Evolutionary conservation across 805 yeast species (phyloP), one percentile per base, ranked within the genome.

Genomic region (Ascoidea asiatica): DNA sequence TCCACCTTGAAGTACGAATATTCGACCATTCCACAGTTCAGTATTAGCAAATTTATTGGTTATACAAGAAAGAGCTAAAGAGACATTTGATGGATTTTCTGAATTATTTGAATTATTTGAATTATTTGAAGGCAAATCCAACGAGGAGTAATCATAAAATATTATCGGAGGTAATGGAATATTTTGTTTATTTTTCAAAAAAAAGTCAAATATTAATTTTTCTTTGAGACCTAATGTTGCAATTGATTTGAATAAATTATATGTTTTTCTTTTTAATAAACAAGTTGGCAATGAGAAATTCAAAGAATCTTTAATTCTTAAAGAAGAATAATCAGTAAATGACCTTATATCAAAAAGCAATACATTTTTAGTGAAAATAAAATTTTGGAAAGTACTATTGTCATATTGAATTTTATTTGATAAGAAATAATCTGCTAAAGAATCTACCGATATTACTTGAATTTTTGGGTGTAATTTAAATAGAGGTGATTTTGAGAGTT

Each of bases 261-360:
- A 89, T 44, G 79, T 81, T 29, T 77, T 66, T 50, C 97, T 72
- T 57, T 79, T 83, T 50, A 89, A 64, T 38, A 89, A 66, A 0
- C 97, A 89, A n/a, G 95, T 81, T 1, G 97, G 97, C 13, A 89
- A 63, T 59, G 95, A 85, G 36, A 90, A 71, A 57, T 86, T 86
- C 40, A 85, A 65, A 1, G 97, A 73, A 38, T 72, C 66, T 4
- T 53, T 54, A 11, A 90, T 60, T 49, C 80, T 87, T 2, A 69
- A 56, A 47, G 67, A 72, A 39, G 79, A 70, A 56, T 66, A 86
- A 46, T 84, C 90, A 20, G 83, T 78, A 56, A 79, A 86, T 0
- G 96, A 85, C 45, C 97, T 66, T 8, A 83, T 79, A 57, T 89
- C 97, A 15, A 87, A 64, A 2, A 82, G 54, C n/a, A 85, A 52